These are phyloP conservation scores for Chaetomiaceae sp. DNA, from an alignment of 2,329 filamentous ascomycete genomes.

Conservation along the genomic window DNA sequence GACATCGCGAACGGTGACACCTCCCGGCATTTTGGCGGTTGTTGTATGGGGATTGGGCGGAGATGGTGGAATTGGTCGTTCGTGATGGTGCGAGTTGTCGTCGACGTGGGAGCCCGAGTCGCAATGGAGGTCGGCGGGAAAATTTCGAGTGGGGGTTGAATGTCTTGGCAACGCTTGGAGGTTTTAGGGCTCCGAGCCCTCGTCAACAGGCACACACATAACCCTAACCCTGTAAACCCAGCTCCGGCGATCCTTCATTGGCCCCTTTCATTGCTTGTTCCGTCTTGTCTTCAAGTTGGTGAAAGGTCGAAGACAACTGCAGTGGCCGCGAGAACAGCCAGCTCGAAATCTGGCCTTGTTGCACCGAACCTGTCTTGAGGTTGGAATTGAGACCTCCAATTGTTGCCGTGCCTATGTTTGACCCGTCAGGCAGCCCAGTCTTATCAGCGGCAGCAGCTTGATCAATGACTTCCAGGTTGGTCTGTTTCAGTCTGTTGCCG, in stretches of 20 bases:
- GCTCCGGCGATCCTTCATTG: no score
- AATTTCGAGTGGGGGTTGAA: conserved; percentile 18
- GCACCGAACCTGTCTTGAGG: no score
- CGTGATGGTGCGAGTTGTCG: conserved; percentile 18
- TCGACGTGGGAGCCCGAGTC: neutral
- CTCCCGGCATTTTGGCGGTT: conserved; percentile 66
- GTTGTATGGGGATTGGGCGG: conserved; percentile 22
- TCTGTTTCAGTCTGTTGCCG: no score
- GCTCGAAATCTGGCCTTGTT: neutral
- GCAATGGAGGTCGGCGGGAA: conserved; percentile 15
- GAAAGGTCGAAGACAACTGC: no score
- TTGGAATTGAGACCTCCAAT: no score
- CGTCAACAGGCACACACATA: neutral
- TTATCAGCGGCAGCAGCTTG: neutral
- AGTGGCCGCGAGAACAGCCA: neutral
- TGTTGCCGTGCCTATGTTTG: no score
- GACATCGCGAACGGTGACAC: conserved; percentile 79
- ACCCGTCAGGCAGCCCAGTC: no score
- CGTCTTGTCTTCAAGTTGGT: no score
- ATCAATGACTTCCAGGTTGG: no score
- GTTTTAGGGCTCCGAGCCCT: conserved; percentile 7
- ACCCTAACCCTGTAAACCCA: conserved; percentile 2
- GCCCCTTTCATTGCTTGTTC: no score
- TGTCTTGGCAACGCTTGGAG: conserved; percentile 14
- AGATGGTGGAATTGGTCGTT: conserved; percentile 23